Evolutionary conservation across 306 rosid genomes (phyloP).

Genomic region (Alnus rubra): DNA sequence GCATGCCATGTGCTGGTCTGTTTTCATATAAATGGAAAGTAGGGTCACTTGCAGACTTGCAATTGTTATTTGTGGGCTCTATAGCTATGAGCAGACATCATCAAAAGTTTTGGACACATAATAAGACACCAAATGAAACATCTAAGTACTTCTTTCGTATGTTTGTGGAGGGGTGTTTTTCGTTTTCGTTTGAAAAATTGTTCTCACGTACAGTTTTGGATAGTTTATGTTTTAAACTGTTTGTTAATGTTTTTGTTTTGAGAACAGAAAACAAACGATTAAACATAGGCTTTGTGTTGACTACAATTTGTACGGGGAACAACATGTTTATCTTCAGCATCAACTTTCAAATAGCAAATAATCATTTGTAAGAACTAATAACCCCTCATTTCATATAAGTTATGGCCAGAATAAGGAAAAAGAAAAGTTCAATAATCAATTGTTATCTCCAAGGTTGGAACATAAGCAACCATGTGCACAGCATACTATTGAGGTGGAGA

Average conservation of each 20-base stretch:
- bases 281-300: too few relatives aligned
- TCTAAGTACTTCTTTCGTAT: background rate
- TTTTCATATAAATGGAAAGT: slow-evolving; percentile 17
- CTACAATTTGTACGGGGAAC: too few relatives aligned
- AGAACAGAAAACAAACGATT: too few relatives aligned
- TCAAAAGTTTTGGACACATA: background rate
- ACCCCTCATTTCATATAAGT: background rate
- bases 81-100: background rate
- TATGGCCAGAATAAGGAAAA: background rate
- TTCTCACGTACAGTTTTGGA: too few relatives aligned
- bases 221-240: too few relatives aligned
- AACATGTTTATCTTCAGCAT: background rate
- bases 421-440: background rate
- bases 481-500: background rate
- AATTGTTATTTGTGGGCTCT: slow-evolving; percentile 1
- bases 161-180: too few relatives aligned
- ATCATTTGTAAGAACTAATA: background rate
- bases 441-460: background rate
- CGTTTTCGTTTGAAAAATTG: too few relatives aligned
- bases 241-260: too few relatives aligned
- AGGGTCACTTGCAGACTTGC: slow-evolving; percentile 17
- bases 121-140: background rate
- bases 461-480: background rate
- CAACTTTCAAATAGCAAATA: background rate
- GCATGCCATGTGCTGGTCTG: slow-evolving; percentile 37